Evolutionary conservation across 2,329 filamentous ascomycete genomes (phyloP), one percentile per base, ranked within the genome.

Genomic region (Hymenoscyphus fraxineus): DNA sequence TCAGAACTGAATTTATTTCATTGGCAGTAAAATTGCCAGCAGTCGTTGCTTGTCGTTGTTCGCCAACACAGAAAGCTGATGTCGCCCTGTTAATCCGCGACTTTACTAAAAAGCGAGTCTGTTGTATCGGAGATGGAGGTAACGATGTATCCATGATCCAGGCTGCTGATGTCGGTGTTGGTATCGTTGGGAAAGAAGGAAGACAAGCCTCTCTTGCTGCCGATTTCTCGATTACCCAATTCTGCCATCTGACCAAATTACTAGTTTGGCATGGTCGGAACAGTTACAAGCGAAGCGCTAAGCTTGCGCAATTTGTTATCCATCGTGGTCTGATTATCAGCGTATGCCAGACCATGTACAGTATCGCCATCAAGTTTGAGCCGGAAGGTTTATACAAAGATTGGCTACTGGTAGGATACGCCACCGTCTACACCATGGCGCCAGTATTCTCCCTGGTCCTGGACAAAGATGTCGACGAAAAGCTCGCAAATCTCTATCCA

Each of bases 71-170:
- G 74, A 99, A 99, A 77, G 96, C 95, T 54, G 94, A 98, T 72
- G 85, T 99, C 47, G 95, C 96, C 10, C 88, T 86, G 70, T 84
- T 98, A 59, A 99, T 99, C 78, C 92, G 93, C 66, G 86, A 90
- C 60, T 89, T 92, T 77, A 99, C 95, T 22, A 93, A 92, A 77
- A 98, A 98, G 78, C 90, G 96, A 15, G 91, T 98, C 16, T 97
- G 93, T 79, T 98, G 95, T 75, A 99, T 99, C 70, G 95, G 95
- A 44, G 95, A 99, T 74, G 95, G 95, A 69, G 95, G 96, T 72
- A 99, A 99, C 78, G 96, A 99, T 76, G 95, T 99, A 5, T 94
- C 90, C 70, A 99, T 99, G 95, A 99, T 99, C 71, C 95, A 98
- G 80, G 94, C 95, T 7, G 95, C 96, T 0, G 95, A 99, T 73